These are phyloP conservation scores for Plasmodium inui DNA, from an alignment of 169 alveolate species.

Conservation along the genomic window DNA sequence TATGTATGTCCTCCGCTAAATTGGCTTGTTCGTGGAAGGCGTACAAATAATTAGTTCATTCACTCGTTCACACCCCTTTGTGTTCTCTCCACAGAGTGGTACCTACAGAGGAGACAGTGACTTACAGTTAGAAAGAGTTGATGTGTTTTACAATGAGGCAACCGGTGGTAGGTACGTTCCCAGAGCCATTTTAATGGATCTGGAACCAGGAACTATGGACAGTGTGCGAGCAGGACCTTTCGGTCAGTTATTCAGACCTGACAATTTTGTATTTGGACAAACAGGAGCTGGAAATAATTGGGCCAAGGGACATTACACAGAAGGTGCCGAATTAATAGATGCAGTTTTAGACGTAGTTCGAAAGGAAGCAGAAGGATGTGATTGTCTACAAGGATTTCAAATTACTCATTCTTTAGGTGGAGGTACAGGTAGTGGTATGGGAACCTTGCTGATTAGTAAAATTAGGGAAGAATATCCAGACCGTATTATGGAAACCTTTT, in stretches of 20 bases:
- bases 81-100: slow-evolving; percentile 88
- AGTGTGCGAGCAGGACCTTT: slow-evolving; percentile 98
- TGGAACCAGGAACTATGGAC: slow-evolving; percentile 99
- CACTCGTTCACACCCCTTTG: neutral
- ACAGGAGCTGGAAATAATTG: slow-evolving; percentile 99
- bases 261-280: slow-evolving; percentile 98
- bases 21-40: neutral
- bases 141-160: slow-evolving; percentile 97
- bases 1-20: neutral
- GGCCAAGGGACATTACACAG: slow-evolving; percentile 99
- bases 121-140: slow-evolving; percentile 95
- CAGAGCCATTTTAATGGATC: slow-evolving; percentile 98
- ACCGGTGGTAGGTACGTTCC: slow-evolving; percentile 99
- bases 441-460: slow-evolving; percentile 96
- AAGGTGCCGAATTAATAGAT: slow-evolving; percentile 99
- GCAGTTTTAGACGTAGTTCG: slow-evolving; percentile 98
- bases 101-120: slow-evolving; percentile 98
- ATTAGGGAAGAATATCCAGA: slow-evolving; percentile 99
- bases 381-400: slow-evolving; percentile 98
- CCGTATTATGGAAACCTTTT: slow-evolving; percentile 98
- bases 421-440: slow-evolving; percentile 99
- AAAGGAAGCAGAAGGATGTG: slow-evolving; percentile 99
- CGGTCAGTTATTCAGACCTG: slow-evolving; percentile 98
- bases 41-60: neutral
- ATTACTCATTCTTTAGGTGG: slow-evolving; percentile 99